phyloP scores from a whole-genome alignment of 2,329 filamentous ascomycete genomes.

The Dactylellina cionopaga region DNA sequence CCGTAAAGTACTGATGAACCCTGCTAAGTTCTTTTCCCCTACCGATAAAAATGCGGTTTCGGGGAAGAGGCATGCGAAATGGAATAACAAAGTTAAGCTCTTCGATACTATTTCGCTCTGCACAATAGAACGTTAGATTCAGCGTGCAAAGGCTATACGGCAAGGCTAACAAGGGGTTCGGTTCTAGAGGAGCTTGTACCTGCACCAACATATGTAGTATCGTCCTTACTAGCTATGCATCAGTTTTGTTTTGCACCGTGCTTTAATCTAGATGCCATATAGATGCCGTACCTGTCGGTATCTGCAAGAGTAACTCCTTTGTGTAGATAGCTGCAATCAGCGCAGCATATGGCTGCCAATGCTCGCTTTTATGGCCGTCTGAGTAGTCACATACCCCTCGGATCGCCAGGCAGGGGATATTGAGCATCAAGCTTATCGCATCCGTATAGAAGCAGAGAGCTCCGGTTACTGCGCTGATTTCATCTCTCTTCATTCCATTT shows the following conservation, averaged over 20 bases:
- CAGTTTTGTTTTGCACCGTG: too few relatives aligned
- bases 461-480: background rate
- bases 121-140: background rate
- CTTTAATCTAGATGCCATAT: too few relatives aligned
- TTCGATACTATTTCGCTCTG: background rate
- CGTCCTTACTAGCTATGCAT: background rate
- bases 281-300: background rate
- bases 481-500: slow-evolving; percentile 1
- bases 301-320: background rate
- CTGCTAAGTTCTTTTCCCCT: background rate
- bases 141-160: too few relatives aligned
- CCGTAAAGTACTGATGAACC: background rate
- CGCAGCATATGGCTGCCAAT: slow-evolving; percentile 4
- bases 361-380: background rate
- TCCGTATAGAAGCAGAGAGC: slow-evolving; percentile 1
- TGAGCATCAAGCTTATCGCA: background rate
- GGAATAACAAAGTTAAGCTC: slow-evolving; percentile 12
- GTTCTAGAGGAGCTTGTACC: background rate
- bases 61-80: slow-evolving; percentile 1
- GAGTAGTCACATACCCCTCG: slow-evolving; percentile 4
- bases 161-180: too few relatives aligned
- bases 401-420: slow-evolving; percentile 1
- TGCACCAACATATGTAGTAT: background rate
- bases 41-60: slow-evolving; percentile 13
- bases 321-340: background rate